Evolutionary conservation across 2,329 filamentous ascomycete species (phyloP).

Genomic region (Penicillium sp.): DNA sequence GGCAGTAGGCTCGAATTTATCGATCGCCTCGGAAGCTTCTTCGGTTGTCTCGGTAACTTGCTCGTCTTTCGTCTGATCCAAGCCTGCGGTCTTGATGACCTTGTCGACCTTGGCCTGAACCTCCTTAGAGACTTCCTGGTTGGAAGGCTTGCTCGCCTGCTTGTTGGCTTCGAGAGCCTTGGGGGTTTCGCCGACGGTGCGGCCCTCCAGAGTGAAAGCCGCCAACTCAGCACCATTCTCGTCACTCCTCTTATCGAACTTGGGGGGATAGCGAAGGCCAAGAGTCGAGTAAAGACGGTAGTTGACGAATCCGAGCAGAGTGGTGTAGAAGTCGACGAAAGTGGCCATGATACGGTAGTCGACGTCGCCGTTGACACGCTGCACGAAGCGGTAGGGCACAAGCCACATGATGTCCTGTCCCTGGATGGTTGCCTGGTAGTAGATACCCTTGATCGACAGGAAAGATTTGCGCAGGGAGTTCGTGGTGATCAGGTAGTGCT

Average conservation of each 20-base stretch:
- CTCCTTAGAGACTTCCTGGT: conserved; percentile 58
- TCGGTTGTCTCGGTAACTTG: conserved; percentile 41
- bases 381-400: conserved; percentile 95
- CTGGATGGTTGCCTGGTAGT: conserved; percentile 95
- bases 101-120: conserved; percentile 59
- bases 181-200: conserved; percentile 45
- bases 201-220: conserved; percentile 82
- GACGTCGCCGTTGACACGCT: conserved; percentile 83
- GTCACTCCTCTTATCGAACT: conserved; percentile 78
- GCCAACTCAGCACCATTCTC: conserved; percentile 81
- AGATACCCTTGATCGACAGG: conserved; percentile 97
- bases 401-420: conserved; percentile 96
- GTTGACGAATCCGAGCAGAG: conserved; percentile 88
- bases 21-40: conserved; percentile 57
- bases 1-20: conserved; percentile 81
- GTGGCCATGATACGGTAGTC: conserved; percentile 99
- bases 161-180: conserved; percentile 47
- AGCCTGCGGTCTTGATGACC: conserved; percentile 36
- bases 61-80: conserved; percentile 37
- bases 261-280: conserved; percentile 89
- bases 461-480: conserved; percentile 91
- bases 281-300: conserved; percentile 85
- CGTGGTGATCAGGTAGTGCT: conserved; percentile 91
- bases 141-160: conserved; percentile 42
- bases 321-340: conserved; percentile 98